A percentile compares a stretch with the other conserved stretches of the same genome.
Evolutionary conservation across 106 monocot genomes (phyloP).

Genomic region (Dioscorea zingiberensis): DNA sequence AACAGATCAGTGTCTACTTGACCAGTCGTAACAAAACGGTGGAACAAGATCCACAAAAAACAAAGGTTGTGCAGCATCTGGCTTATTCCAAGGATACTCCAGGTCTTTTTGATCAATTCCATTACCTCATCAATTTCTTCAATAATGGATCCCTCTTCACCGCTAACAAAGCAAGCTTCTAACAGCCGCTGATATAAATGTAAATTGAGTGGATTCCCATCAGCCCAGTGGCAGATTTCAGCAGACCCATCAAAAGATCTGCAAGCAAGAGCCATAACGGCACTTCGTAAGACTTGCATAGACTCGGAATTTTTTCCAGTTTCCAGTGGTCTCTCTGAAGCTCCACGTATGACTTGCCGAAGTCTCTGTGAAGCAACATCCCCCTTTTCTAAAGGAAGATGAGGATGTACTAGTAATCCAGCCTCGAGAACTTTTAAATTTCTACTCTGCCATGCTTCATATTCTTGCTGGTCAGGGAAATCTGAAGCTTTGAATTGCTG

Average conservation of each 20-base stretch:
- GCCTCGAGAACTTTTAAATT: slow-evolving; percentile 85
- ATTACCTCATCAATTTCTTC: slow-evolving; percentile 90
- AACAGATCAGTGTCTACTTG: slow-evolving; percentile 81
- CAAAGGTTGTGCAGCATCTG: slow-evolving; percentile 82
- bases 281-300: slow-evolving; percentile 82
- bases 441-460: slow-evolving; percentile 62
- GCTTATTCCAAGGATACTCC: slow-evolving; percentile 76
- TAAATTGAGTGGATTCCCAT: slow-evolving; percentile 88
- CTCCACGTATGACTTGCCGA: slow-evolving; percentile 56
- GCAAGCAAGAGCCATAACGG: slow-evolving; percentile 65
- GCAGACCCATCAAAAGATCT: slow-evolving; percentile 67
- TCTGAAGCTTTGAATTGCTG: slow-evolving; percentile 96
- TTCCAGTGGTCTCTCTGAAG: slow-evolving; percentile 69
- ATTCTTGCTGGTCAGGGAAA: slow-evolving; percentile 74
- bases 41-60: slow-evolving; percentile 77
- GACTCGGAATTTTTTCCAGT: slow-evolving; percentile 94
- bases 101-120: slow-evolving; percentile 91
- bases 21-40: slow-evolving; percentile 48
- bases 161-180: slow-evolving; percentile 72
- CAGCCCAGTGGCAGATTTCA: slow-evolving; percentile 88
- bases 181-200: slow-evolving; percentile 72
- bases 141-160: slow-evolving; percentile 76
- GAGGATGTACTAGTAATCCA: slow-evolving; percentile 77
- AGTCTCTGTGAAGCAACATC: slow-evolving; percentile 64
- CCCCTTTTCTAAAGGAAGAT: slow-evolving; percentile 48